phyloP scores from a whole-genome alignment of 805 yeast genomes.

The Yamadazyma laniorum region DNA sequence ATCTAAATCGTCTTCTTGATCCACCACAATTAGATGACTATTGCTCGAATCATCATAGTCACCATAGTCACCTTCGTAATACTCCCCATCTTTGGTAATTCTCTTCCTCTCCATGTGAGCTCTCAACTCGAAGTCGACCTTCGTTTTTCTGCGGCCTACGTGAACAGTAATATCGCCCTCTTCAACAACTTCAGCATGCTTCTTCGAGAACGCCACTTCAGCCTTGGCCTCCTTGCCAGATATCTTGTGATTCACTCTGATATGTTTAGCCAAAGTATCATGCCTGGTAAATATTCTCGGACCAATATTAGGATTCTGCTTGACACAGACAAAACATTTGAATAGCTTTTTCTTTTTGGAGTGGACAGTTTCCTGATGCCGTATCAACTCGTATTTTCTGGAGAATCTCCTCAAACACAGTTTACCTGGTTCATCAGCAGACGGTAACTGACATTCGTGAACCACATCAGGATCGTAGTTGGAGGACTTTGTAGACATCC shows the following conservation, averaged over 20 bases:
- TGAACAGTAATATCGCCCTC: slow-evolving; percentile 48
- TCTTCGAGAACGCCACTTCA: slow-evolving; percentile 45
- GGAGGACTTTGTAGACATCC: slow-evolving; percentile 29
- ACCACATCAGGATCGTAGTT: slow-evolving; percentile 48
- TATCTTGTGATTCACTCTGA: slow-evolving; percentile 48
- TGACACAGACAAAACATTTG: slow-evolving; percentile 84
- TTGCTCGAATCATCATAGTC: slow-evolving; percentile 3
- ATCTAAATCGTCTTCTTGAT: slow-evolving; percentile 12
- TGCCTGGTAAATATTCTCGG: slow-evolving; percentile 87
- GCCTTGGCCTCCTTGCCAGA: slow-evolving; percentile 48
- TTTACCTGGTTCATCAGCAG: slow-evolving; percentile 41
- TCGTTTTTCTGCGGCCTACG: slow-evolving; percentile 45
- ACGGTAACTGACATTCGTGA: slow-evolving; percentile 46
- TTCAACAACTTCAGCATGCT: slow-evolving; percentile 47
- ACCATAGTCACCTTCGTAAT: slow-evolving; percentile 12
- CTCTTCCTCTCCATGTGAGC: slow-evolving; percentile 43
- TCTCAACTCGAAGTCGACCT: slow-evolving; percentile 44
- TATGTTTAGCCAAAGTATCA: slow-evolving; percentile 92
- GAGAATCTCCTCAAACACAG: slow-evolving; percentile 43
- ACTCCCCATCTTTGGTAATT: slow-evolving; percentile 14
- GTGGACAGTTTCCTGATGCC: slow-evolving; percentile 96
- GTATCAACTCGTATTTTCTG: slow-evolving; percentile 81
- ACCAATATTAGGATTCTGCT: slow-evolving; percentile 51
- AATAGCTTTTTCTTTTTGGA: slow-evolving; percentile 82
- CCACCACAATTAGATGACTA: slow-evolving; percentile 4